Conservation (phyloP, 1,284 basidiomycete species). For the Nidula niveotomentosa region DNA sequence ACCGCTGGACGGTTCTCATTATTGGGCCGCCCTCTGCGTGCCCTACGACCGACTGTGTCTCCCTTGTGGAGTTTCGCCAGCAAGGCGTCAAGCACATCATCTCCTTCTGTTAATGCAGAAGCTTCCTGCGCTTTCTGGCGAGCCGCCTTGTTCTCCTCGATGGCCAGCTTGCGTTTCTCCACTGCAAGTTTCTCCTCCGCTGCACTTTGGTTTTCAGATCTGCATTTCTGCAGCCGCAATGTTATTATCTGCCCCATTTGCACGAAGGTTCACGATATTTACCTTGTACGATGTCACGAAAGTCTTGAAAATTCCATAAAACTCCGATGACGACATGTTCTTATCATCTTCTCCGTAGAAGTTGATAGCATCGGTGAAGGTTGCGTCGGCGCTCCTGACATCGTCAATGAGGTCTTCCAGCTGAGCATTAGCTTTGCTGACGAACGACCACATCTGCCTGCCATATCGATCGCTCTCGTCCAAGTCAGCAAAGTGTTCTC, state of each 20-base stretch:
- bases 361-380: constrained; percentile 79
- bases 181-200: constrained; percentile 64
- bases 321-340: constrained; percentile 79
- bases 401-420: constrained; percentile 84
- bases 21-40: constrained; percentile 48
- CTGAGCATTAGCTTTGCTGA: constrained; percentile 70
- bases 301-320: constrained; percentile 94
- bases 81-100: constrained; percentile 74
- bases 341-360: constrained; percentile 94
- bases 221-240: constrained; percentile 71
- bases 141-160: constrained; percentile 60
- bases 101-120: constrained; percentile 42
- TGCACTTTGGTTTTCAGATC: constrained; percentile 69
- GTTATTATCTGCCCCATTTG: constrained; percentile 3
- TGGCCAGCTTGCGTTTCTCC: constrained; percentile 65
- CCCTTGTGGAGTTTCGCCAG: constrained; percentile 74
- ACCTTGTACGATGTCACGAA: constrained; percentile 93
- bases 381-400: constrained; percentile 80
- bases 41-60: constrained; percentile 59
- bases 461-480: constrained; percentile 77
- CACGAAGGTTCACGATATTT: constrained; percentile 13
- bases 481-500: constrained; percentile 75
- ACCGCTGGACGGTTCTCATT: constrained; percentile 32
- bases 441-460: constrained; percentile 88
- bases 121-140: constrained; percentile 52